Conservation (phyloP, 352 stramenopile genomes). For the Pythium chondricola region DNA sequence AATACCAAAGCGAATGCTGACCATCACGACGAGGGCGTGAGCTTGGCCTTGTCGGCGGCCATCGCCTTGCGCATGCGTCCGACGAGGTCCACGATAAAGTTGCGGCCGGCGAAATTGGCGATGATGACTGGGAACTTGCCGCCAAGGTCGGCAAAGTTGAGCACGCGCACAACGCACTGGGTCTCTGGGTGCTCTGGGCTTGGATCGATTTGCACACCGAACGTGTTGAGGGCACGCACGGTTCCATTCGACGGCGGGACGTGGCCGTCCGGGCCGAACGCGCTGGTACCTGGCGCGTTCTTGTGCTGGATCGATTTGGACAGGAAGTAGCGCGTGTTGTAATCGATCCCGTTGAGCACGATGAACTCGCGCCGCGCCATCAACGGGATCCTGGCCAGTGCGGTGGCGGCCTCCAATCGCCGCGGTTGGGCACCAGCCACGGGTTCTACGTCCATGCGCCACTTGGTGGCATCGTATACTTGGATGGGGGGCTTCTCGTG, state of each 20-base stretch:
- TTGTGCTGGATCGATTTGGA: slow-evolving; percentile 15
- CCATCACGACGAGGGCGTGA: too few species aligned
- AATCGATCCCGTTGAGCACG: slow-evolving; percentile 21
- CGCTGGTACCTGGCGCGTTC: slow-evolving; percentile 4
- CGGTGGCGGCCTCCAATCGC: background rate
- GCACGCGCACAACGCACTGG: slow-evolving; percentile 9
- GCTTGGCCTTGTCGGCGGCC: background rate
- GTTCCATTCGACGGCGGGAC: slow-evolving; percentile 4
- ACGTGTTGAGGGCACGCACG: slow-evolving; percentile 15
- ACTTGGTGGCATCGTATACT: slow-evolving; percentile 12
- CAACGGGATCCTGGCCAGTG: slow-evolving; percentile 7
- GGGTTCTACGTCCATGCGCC: slow-evolving; percentile 3
- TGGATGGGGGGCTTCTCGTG: slow-evolving; percentile 18
- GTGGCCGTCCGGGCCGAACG: background rate
- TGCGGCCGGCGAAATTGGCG: slow-evolving; percentile 8
- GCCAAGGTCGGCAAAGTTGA: slow-evolving; percentile 16
- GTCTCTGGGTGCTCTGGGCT: background rate
- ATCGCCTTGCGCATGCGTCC: slow-evolving; percentile 18
- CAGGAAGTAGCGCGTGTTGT: slow-evolving; percentile 3
- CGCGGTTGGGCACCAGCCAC: background rate
- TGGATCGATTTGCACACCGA: slow-evolving; percentile 14
- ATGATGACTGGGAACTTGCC: slow-evolving; percentile 9
- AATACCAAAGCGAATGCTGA: too few species aligned
- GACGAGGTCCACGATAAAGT: slow-evolving; percentile 23
- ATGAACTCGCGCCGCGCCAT: slow-evolving; percentile 17